Evolutionary conservation across 2,329 filamentous ascomycete genomes (phyloP).

Genomic region (Diplodia seriata): DNA sequence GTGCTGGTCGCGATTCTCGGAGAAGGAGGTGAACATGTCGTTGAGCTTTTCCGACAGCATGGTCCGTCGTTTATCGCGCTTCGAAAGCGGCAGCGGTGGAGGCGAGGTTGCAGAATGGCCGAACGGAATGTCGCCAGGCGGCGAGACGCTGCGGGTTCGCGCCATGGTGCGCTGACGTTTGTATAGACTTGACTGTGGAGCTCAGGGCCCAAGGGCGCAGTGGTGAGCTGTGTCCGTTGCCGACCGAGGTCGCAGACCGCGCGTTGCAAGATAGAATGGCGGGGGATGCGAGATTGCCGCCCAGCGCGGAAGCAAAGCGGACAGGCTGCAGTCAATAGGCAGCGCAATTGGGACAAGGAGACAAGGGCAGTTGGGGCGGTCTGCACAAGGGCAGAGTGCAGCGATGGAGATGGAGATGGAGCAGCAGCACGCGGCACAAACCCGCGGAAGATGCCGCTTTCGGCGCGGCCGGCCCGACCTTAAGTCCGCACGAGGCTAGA

Average conservation of each 20-base stretch:
- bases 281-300: too few species aligned
- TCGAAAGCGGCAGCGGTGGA: conserved; percentile 70
- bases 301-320: neutral
- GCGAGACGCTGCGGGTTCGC: conserved; percentile 48
- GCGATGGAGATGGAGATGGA: conserved; percentile 21
- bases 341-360: conserved; percentile 9
- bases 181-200: neutral
- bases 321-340: neutral
- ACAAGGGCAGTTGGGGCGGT: conserved; percentile 1
- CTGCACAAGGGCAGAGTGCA: conserved; percentile 21
- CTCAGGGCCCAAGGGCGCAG: conserved; percentile 1
- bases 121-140: conserved; percentile 46
- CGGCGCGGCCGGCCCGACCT: conserved; percentile 15
- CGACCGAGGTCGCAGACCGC: conserved; percentile 5
- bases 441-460: conserved; percentile 12
- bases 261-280: neutral
- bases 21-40: conserved; percentile 77
- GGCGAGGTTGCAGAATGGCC: conserved; percentile 52
- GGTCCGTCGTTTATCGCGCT: conserved; percentile 88
- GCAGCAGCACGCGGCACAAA: conserved; percentile 10
- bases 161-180: conserved; percentile 41
- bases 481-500: neutral
- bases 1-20: conserved; percentile 78
- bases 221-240: neutral
- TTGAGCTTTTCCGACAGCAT: conserved; percentile 80